Evolutionary conservation across 768 basidiomycete genomes (phyloP), one percentile per base, ranked within the genome.

Genomic region (Pleurotus tuber-regium): DNA sequence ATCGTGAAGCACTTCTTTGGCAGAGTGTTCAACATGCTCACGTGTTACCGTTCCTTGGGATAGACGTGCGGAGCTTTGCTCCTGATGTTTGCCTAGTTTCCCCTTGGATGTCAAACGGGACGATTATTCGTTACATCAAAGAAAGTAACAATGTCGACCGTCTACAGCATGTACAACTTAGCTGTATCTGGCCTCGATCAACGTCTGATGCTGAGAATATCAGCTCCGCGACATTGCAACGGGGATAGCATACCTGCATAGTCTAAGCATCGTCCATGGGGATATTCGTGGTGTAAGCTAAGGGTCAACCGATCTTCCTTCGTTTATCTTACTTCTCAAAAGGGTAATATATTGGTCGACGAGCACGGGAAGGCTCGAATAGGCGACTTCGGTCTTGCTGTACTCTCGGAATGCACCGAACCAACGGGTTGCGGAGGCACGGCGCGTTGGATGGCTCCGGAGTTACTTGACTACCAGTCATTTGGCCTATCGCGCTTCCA

Each of bases 161-260:
- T 7, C 6, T n/a, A 19, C 35, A 36, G n/a, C 35, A 36, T 36
- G 35, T 36, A 12, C 35, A 11, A n/a, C 7, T 36, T 18, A 14
- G 11, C 19, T 12, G 35, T 18, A n/a, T 36, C 35, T 5, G 6
- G 35, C 1, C 35, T 36, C 35, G 19, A 14, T n/a, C 35, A 6
- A n/a, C 12, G n/a, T 5, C 11, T n/a, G 35, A 36, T 36, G 19
- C 10, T 14, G n/a, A n/a, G n/a, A n/a, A n/a, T n/a, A n/a, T n/a
- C n/a, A n/a, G n/a, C n/a, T n/a, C n/a, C n/a, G n/a, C 31, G 69
- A 70, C 40, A 59, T 70, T 3, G 65, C 65, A 1, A 50, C 53
- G 19, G 70, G 70, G 1, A 46, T 71, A 6, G 48, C 50, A 1
- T 69, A 72, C 53, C 56, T 72, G n/a, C 30, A 35, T 23, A 19